Percentiles rank a stretch among this genome's conserved stretches.
phyloP scores from a whole-genome alignment of 148 eudicot species.

The Camellia granthamiana region DNA sequence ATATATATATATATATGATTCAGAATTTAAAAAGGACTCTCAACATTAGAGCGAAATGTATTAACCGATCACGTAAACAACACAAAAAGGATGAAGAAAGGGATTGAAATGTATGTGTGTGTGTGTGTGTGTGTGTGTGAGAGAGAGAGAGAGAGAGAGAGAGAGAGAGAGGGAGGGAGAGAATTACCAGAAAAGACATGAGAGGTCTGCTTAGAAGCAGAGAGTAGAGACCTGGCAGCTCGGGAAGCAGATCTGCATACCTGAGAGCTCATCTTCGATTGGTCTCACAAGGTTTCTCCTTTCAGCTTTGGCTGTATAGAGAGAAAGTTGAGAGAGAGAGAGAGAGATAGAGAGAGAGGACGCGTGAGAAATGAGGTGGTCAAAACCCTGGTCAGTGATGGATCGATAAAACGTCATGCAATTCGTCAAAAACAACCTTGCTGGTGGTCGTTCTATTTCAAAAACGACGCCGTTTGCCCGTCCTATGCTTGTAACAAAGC shows the following conservation, averaged over 20 bases:
- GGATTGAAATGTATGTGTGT: neutral
- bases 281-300: too few relatives aligned
- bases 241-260: constrained; percentile 60
- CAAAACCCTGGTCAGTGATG: neutral
- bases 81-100: neutral
- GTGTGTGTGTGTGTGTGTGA: too few relatives aligned
- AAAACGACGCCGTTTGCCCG: neutral
- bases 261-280: constrained; percentile 60
- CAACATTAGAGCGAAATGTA: neutral
- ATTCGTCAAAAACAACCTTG: neutral
- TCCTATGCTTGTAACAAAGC: too few relatives aligned
- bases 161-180: neutral
- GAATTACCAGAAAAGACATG: constrained; percentile 50
- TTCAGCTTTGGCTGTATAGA: neutral
- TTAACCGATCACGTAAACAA: neutral
- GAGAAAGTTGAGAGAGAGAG: neutral
- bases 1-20: neutral
- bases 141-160: neutral
- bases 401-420: neutral
- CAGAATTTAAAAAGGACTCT: neutral
- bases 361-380: neutral
- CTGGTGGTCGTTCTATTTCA: neutral
- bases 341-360: constrained; percentile 8
- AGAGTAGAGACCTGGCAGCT: constrained; percentile 61
- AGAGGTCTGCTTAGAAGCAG: constrained; percentile 50